Evolutionary conservation across 257 asterid species (phyloP), one percentile per base, ranked within the genome.

Genomic region (Jacaranda copaia): DNA sequence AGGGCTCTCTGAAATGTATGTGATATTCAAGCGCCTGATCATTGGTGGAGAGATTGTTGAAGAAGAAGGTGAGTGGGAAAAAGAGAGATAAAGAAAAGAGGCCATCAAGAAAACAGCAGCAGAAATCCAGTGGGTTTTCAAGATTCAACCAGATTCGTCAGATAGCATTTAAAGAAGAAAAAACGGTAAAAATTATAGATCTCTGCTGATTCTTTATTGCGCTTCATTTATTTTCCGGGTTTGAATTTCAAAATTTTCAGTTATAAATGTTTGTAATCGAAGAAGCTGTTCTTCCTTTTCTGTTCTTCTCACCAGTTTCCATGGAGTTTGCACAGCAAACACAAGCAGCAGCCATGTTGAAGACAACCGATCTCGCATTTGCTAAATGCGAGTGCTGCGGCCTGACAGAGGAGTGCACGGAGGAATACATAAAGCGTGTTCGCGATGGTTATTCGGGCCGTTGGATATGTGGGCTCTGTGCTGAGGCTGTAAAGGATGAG

Each of bases 391-490:
- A 83, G 75, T 91, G 98, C 75, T 93, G 98, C 42, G 96, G 95
- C 61, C 80, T 93, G 81, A 88, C 93, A 0, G 98, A 93, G 78
- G 98, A 93, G 51, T 93, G 96, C 74, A 91, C 98, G n/a, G 88
- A 83, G 78, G 95, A 84, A 1, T 93, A 93, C 85, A 82, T 84
- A 49, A 80, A 63, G 68, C 81, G 86, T 11, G 93, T 91, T 0
- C 83, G 91, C 0, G 91, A 85, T 0, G 80, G 92, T 18, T 86
- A 90, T 74, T 84, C 80, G 60, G 96, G 96, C n/a, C 85, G 88
- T 16, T 93, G 98, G 98, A 87, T 93, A 6, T 93, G 98, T 81
- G 98, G 98, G 81, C 95, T 93, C 8, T 93, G 98, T 60, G 81
- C 90, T 0, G 98, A 93, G 80, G 98, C 97, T 0, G 97, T 89